Evolutionary conservation across 2,329 filamentous ascomycete species (phyloP).

Genomic region (Claviceps spartinae): DNA sequence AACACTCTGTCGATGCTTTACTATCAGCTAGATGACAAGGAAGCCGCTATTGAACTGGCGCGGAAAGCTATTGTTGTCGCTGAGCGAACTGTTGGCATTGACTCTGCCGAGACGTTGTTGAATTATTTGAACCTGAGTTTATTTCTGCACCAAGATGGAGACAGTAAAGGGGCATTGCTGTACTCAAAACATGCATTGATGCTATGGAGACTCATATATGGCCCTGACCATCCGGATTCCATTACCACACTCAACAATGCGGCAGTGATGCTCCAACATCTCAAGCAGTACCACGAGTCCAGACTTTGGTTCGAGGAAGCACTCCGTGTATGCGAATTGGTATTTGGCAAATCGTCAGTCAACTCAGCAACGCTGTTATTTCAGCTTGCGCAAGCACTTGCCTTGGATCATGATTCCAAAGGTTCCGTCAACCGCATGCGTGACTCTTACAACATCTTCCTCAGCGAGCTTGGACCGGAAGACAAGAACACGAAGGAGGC

Average conservation of each 20-base stretch:
- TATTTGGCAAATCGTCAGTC: constrained; percentile 80
- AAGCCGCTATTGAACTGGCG: constrained; percentile 84
- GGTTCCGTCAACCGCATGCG: constrained; percentile 86
- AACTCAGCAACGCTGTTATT: constrained; percentile 92
- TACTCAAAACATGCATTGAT: constrained; percentile 89
- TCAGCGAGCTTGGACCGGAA: constrained; percentile 68
- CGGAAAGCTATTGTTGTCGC: constrained; percentile 94
- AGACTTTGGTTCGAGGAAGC: constrained; percentile 95
- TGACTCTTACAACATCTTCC: constrained; percentile 93
- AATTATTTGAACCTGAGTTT: constrained; percentile 92
- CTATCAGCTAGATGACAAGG: constrained; percentile 96
- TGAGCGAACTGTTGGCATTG: constrained; percentile 84
- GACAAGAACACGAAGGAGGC: constrained; percentile 98
- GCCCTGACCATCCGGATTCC: constrained; percentile 83
- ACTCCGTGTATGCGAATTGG: constrained; percentile 72
- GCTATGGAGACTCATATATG: constrained; percentile 95
- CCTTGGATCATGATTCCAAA: constrained; percentile 91
- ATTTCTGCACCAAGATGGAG: constrained; percentile 84
- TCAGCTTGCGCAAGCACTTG: constrained; percentile 90
- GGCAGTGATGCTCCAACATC: constrained; percentile 91
- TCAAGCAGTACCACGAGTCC: constrained; percentile 91
- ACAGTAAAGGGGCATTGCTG: constrained; percentile 73
- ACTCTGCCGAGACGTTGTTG: constrained; percentile 85
- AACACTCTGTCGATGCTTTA: constrained; percentile 91
- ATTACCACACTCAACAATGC: constrained; percentile 99